Conservation (phyloP, 2,329 filamentous ascomycete species). For the Chaetomium sp. region DNA sequence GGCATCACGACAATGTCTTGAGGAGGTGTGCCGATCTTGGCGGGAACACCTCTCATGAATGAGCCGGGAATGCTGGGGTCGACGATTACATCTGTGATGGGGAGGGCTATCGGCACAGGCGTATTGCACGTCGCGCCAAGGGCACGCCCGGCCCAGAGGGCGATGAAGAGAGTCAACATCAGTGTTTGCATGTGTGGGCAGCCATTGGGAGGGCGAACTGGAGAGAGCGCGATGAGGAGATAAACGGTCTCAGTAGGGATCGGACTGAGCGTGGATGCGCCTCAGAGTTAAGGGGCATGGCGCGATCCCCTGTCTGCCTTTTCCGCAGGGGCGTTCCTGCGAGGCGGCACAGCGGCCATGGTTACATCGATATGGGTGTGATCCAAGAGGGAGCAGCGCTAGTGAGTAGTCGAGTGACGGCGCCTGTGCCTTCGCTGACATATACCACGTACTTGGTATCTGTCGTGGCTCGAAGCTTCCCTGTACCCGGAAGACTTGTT, state of each 20-base stretch:
- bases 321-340: background rate
- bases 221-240: background rate
- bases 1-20: constrained; percentile 39
- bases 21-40: constrained; percentile 35
- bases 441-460: too few species aligned
- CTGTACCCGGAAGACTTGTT: background rate
- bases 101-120: constrained; percentile 19
- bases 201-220: background rate
- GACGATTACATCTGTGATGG: constrained; percentile 35
- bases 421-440: too few species aligned
- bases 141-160: constrained; percentile 9
- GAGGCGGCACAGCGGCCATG: background rate
- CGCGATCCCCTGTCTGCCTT: background rate
- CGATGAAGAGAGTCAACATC: constrained; percentile 1
- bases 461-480: background rate
- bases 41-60: constrained; percentile 37
- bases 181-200: background rate
- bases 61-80: constrained; percentile 34
- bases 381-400: background rate
- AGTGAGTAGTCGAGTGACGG: background rate
- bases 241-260: background rate
- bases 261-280: background rate
- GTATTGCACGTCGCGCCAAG: constrained; percentile 11
- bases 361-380: background rate
- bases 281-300: background rate